These are phyloP conservation scores for Aspergillus wentii DNA, from an alignment of 495 filamentous ascomycete species.

Conservation along the genomic window DNA sequence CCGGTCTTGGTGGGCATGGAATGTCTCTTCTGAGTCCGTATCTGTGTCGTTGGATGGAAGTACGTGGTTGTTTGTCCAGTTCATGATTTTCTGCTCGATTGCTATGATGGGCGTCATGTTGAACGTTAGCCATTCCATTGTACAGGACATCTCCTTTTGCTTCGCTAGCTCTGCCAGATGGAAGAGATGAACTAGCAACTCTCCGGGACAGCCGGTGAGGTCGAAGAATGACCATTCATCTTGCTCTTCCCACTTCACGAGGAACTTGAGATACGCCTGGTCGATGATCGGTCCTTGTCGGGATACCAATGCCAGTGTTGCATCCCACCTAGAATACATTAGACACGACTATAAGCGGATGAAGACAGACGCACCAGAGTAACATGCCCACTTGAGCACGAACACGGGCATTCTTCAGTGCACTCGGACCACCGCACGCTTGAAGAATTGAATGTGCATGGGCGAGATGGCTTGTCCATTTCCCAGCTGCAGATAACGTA, in stretches of 20 bases:
- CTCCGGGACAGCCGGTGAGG: constrained; percentile 19
- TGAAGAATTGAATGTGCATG: constrained; percentile 9
- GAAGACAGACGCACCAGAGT: constrained; percentile 21
- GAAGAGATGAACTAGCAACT: constrained; percentile 13
- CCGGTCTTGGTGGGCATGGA: constrained; percentile 21
- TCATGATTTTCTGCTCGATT: constrained; percentile 9
- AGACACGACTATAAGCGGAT: no score
- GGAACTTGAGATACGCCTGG: constrained; percentile 11
- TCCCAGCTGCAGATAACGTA: constrained; percentile 11
- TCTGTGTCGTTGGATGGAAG: constrained; percentile 1
- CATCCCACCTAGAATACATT: constrained; percentile 25
- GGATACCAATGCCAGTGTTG: constrained; percentile 19
- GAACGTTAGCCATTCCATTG: constrained; percentile 24
- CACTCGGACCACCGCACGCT: constrained; percentile 6
- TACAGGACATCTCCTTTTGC: constrained; percentile 14
- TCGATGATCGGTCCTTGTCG: constrained; percentile 17
- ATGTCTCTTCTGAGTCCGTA: constrained; percentile 6
- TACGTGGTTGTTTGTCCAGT: constrained; percentile 5
- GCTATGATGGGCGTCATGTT: constrained; percentile 13
- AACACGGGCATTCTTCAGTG: constrained; percentile 4
- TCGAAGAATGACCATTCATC: constrained; percentile 23
- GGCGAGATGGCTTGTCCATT: constrained; percentile 9
- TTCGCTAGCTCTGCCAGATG: constrained; percentile 15
- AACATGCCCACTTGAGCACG: constrained; percentile 22
- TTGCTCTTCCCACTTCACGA: constrained; percentile 9